Conservation (phyloP, 768 basidiomycete genomes). For the Mycena filopes region DNA sequence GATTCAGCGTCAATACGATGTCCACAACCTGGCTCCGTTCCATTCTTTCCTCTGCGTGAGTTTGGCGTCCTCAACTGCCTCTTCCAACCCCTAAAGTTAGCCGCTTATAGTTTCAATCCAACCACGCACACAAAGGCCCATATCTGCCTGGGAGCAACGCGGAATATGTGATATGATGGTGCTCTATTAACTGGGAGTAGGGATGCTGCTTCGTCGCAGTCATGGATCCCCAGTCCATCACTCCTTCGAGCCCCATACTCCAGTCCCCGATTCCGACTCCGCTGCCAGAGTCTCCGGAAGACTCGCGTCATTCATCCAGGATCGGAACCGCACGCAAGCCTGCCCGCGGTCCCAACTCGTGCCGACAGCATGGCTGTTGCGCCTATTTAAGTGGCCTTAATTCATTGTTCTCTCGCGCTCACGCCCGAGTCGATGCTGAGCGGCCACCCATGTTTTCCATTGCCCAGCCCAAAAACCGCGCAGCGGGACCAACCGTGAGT, state of each 20-base stretch:
- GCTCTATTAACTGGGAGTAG: conserved; percentile 4
- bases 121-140: background rate
- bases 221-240: background rate
- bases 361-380: conserved; percentile 26
- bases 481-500: conserved; percentile 26
- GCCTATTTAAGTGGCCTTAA: conserved; percentile 26
- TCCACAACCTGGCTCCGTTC: background rate
- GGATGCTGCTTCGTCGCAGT: background rate
- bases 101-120: background rate
- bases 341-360: conserved; percentile 20
- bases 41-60: background rate
- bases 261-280: background rate
- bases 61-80: background rate
- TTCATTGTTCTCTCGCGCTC: conserved; percentile 28
- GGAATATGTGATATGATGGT: conserved; percentile 3
- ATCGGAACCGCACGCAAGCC: conserved; percentile 17
- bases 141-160: conserved; percentile 12
- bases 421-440: conserved; percentile 27
- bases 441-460: conserved; percentile 27
- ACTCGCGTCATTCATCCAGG: conserved; percentile 13
- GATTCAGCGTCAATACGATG: background rate
- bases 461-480: conserved; percentile 25
- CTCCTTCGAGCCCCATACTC: background rate
- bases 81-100: background rate
- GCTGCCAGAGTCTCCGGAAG: conserved; percentile 3